Evolutionary conservation across 2,329 filamentous ascomycete genomes (phyloP).

Genomic region (Ambrosiella beaveri): DNA sequence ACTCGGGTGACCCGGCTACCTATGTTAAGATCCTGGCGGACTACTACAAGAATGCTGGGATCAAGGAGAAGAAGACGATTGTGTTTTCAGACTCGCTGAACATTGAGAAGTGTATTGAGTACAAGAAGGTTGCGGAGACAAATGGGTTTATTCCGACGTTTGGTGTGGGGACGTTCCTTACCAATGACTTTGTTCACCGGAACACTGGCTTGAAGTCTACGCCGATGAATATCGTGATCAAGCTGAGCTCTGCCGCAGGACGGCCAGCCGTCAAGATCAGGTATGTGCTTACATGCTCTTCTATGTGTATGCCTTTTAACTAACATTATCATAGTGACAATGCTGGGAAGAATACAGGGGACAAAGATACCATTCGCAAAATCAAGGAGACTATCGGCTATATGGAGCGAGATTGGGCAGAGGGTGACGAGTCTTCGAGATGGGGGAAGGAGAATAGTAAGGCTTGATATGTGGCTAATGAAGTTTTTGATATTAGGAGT

Average conservation of each 20-base stretch:
- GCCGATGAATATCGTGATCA: constrained; percentile 95
- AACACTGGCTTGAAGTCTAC: constrained; percentile 65
- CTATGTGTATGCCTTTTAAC: background rate
- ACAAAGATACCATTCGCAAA: constrained; percentile 56
- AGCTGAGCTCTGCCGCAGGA: constrained; percentile 71
- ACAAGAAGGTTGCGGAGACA: constrained; percentile 67
- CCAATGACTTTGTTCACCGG: constrained; percentile 72
- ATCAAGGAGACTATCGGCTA: constrained; percentile 82
- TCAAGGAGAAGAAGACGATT: constrained; percentile 68
- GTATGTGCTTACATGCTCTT: constrained; percentile 17
- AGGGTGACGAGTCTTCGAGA: constrained; percentile 65
- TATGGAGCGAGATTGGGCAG: constrained; percentile 65
- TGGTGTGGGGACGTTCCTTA: constrained; percentile 88
- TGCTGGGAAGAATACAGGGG: constrained; percentile 83
- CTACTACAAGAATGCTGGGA: constrained; percentile 62
- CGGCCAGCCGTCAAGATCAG: constrained; percentile 79
- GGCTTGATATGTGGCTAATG: constrained; percentile 7
- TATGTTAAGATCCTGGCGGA: constrained; percentile 64
- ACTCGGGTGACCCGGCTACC: constrained; percentile 68
- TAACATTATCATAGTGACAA: constrained; percentile 42
- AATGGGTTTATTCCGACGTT: constrained; percentile 74
- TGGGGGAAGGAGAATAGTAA: constrained; percentile 45
- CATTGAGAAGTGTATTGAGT: constrained; percentile 77
- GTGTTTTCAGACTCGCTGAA: constrained; percentile 94
- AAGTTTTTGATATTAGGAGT: background rate